Conservation (phyloP, 495 filamentous ascomycete species). For the Bombardia bombarda region DNA sequence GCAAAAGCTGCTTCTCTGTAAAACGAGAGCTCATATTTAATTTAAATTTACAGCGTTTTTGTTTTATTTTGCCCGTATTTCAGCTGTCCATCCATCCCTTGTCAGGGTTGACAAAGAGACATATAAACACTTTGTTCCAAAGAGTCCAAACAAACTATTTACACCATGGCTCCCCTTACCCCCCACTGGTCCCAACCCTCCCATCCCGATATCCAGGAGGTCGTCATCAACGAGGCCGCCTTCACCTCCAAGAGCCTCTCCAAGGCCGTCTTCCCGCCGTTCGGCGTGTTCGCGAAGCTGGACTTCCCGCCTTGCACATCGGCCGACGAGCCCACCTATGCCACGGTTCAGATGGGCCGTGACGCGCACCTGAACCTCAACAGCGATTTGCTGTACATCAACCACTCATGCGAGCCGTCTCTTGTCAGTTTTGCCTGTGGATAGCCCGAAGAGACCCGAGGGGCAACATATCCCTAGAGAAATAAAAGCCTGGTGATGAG, state of each 20-base stretch:
- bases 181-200: conserved; percentile 47
- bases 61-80: too few relatives aligned
- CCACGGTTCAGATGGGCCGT: conserved; percentile 56
- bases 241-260: conserved; percentile 59
- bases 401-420: conserved; percentile 64
- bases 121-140: too few relatives aligned
- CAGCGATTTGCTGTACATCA: conserved; percentile 66
- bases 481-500: background rate
- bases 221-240: conserved; percentile 38
- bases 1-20: too few relatives aligned
- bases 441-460: background rate
- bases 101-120: too few relatives aligned
- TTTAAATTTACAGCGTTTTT: too few relatives aligned
- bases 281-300: conserved; percentile 48
- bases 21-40: too few relatives aligned
- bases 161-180: conserved; percentile 37
- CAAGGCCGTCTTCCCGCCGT: conserved; percentile 52
- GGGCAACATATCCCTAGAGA: too few relatives aligned
- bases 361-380: conserved; percentile 65
- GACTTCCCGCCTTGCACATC: conserved; percentile 47
- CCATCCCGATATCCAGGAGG: conserved; percentile 42
- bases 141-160: too few relatives aligned
- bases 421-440: conserved; percentile 35
- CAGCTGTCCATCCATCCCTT: too few relatives aligned
- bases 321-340: conserved; percentile 51